Evolutionary conservation across 352 stramenopile genomes (phyloP).

Genomic region (Phytophthora sansomeana): DNA sequence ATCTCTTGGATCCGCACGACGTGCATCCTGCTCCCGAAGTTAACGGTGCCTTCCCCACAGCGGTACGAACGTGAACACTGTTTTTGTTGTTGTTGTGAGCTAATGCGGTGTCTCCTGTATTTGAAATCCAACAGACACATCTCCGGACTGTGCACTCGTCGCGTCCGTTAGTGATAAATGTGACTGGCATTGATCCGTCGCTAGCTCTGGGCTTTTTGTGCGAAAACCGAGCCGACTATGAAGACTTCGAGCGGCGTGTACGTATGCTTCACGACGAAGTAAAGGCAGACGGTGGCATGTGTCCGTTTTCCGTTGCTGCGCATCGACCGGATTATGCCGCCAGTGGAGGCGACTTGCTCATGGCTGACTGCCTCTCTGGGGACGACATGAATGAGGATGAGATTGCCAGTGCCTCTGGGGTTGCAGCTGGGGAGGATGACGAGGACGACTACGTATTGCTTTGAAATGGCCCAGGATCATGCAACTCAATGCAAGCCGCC

Average conservation of each 20-base stretch:
- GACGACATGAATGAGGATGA: constrained; percentile 69
- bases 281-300: constrained; percentile 51
- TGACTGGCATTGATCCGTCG: constrained; percentile 93
- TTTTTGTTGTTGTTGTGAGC: not conserved
- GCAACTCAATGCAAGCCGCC: constrained; percentile 26
- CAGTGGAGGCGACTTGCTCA: constrained; percentile 52
- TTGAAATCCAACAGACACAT: constrained; percentile 60
- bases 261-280: constrained; percentile 50
- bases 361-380: constrained; percentile 67
- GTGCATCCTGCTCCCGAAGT: constrained; percentile 72
- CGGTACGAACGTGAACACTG: constrained; percentile 38
- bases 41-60: constrained; percentile 78
- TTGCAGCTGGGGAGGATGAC: constrained; percentile 42
- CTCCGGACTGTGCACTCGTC: constrained; percentile 62
- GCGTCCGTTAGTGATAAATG: constrained; percentile 76
- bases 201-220: constrained; percentile 95
- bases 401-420: constrained; percentile 17
- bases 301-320: constrained; percentile 70
- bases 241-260: constrained; percentile 71
- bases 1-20: constrained; percentile 87
- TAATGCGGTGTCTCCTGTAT: constrained; percentile 3
- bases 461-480: constrained; percentile 32
- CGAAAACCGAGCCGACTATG: constrained; percentile 71
- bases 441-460: constrained; percentile 84
- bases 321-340: constrained; percentile 68